Conservation (phyloP, 768 basidiomycete species). For the Auricularia sp. region DNA sequence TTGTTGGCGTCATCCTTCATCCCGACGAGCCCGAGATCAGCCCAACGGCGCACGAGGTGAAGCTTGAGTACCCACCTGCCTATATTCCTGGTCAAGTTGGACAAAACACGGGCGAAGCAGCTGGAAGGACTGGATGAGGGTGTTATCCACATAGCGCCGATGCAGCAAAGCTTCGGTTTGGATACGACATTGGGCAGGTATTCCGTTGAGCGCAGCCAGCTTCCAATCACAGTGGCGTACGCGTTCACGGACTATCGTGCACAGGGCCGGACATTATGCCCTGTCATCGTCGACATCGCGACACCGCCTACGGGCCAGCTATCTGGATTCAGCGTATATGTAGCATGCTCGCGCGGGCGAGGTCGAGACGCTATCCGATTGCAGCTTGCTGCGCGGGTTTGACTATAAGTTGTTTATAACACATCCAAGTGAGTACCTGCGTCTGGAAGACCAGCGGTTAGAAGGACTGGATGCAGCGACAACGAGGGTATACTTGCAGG, state of each 20-base stretch:
- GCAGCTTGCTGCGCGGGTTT: conserved; percentile 17
- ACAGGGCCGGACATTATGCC: conserved; percentile 33
- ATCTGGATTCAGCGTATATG: conserved; percentile 24
- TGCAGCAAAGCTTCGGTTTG: conserved; percentile 12
- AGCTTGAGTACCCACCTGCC: conserved; percentile 19
- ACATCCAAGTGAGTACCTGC: too few species aligned
- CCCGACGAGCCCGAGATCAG: conserved; percentile 16
- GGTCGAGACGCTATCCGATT: conserved; percentile 23
- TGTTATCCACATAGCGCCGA: conserved; percentile 7
- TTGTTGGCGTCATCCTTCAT: conserved; percentile 26
- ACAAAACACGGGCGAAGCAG: conserved; percentile 5
- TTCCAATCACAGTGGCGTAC: conserved; percentile 28
- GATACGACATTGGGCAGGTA: conserved; percentile 4
- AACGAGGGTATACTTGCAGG: too few species aligned
- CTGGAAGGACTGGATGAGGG: conserved; percentile 4
- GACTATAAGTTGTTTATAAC: too few species aligned
- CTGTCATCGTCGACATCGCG: conserved; percentile 28
- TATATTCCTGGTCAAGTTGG: conserved; percentile 21
- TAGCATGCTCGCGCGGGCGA: conserved; percentile 25
- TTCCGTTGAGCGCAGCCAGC: conserved; percentile 19
- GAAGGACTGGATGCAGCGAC: too few species aligned
- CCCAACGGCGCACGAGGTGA: conserved; percentile 6
- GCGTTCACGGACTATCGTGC: conserved; percentile 34
- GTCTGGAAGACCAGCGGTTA: too few species aligned
- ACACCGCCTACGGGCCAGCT: conserved; percentile 19